Conservation (phyloP, 306 rosid species). For the Prunus mongolica region DNA sequence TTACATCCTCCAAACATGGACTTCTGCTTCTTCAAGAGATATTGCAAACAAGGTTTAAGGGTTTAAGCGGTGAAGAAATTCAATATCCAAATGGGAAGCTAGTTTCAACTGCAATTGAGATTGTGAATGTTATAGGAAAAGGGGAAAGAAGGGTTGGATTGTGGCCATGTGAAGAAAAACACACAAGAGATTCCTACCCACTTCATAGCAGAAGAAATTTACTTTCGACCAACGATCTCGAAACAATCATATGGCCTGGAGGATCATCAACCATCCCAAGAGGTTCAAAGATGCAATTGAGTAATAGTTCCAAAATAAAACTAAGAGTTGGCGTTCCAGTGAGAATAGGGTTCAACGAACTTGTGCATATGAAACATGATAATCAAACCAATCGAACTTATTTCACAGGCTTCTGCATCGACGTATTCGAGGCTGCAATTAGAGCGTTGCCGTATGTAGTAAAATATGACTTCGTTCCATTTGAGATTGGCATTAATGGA, state of each 20-base stretch:
- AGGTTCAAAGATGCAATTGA: background rate
- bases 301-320: background rate
- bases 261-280: background rate
- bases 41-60: background rate
- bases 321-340: background rate
- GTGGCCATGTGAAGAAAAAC: background rate
- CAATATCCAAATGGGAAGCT: background rate
- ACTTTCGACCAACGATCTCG: background rate
- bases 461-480: background rate
- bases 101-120: background rate
- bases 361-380: background rate
- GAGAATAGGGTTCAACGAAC: background rate
- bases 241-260: constrained; percentile 1
- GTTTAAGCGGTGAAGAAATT: background rate
- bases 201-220: background rate
- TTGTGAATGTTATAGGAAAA: background rate
- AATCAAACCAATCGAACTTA: background rate
- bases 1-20: background rate
- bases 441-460: background rate
- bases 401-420: background rate
- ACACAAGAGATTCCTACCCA: background rate
- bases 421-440: background rate
- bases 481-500: background rate
- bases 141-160: background rate
- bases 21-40: background rate